Conservation (phyloP, 768 basidiomycete genomes). For the Suillus alpinus region DNA sequence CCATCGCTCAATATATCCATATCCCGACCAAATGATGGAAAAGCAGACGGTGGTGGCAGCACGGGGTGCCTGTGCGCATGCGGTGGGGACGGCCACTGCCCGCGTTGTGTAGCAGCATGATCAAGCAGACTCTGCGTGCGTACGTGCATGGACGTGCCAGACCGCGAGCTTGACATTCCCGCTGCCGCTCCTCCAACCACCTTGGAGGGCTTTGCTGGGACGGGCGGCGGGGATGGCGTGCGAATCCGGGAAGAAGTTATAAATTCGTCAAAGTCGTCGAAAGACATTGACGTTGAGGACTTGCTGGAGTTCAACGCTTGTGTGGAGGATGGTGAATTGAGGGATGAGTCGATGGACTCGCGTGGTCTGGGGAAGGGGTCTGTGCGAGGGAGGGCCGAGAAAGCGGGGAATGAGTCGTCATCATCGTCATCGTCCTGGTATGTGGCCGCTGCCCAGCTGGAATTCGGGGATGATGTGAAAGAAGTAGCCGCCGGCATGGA, state of each 20-base stretch:
- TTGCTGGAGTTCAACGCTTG: conserved; percentile 14
- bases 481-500: conserved; percentile 9
- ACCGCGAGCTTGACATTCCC: conserved; percentile 12
- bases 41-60: conserved; percentile 22
- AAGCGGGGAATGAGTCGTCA: conserved; percentile 53
- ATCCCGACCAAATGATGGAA: not conserved
- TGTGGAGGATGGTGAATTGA: conserved; percentile 21
- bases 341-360: conserved; percentile 18
- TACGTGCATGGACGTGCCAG: conserved; percentile 36
- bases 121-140: conserved; percentile 59
- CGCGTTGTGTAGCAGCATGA: conserved; percentile 47
- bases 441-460: not conserved
- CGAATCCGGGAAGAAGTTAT: conserved; percentile 37
- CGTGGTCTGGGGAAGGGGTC: not conserved
- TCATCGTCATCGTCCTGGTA: conserved; percentile 27
- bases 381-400: conserved; percentile 32
- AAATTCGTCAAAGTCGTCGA: conserved; percentile 51
- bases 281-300: conserved; percentile 26
- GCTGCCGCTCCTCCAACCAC: conserved; percentile 6
- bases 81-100: conserved; percentile 35
- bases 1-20: conserved; percentile 1
- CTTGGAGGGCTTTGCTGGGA: conserved; percentile 34
- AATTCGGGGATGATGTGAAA: conserved; percentile 9
- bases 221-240: conserved; percentile 47
- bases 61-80: conserved; percentile 20